These are phyloP conservation scores for Ogataea kodamae DNA, from an alignment of 805 yeast genomes.

Conservation along the genomic window DNA sequence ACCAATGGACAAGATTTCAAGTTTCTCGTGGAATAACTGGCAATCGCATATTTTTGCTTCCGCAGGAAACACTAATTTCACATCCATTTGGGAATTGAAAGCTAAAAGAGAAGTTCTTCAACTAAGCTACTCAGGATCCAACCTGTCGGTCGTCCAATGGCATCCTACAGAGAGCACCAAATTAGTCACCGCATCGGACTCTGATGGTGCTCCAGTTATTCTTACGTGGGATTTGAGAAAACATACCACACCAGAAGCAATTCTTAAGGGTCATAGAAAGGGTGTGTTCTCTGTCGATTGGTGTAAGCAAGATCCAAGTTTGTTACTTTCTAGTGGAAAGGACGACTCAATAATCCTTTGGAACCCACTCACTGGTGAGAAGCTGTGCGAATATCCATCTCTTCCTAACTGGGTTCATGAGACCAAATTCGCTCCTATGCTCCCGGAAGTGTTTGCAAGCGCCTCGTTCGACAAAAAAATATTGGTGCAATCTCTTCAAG, in stretches of 20 bases:
- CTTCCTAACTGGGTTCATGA: conserved; percentile 93
- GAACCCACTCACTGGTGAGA: conserved; percentile 77
- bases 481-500: conserved; percentile 81
- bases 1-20: conserved; percentile 74
- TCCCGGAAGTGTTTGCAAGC: conserved; percentile 87
- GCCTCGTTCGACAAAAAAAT: conserved; percentile 86
- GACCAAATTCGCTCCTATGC: conserved; percentile 78
- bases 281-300: conserved; percentile 92
- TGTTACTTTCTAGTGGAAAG: conserved; percentile 86
- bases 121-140: conserved; percentile 69
- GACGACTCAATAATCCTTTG: conserved; percentile 85
- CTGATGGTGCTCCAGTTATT: conserved; percentile 75
- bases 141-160: conserved; percentile 85
- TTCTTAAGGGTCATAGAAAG: conserved; percentile 75
- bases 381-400: conserved; percentile 84
- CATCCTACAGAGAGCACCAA: conserved; percentile 87
- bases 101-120: conserved; percentile 86
- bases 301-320: conserved; percentile 77
- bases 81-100: conserved; percentile 92
- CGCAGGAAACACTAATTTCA: conserved; percentile 79
- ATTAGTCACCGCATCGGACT: conserved; percentile 82
- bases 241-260: conserved; percentile 80
- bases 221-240: conserved; percentile 93
- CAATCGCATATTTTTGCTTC: conserved; percentile 85
- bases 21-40: conserved; percentile 84